These are phyloP conservation scores for Metschnikowia lunata DNA, from an alignment of 805 yeast species.

Conservation along the genomic window DNA sequence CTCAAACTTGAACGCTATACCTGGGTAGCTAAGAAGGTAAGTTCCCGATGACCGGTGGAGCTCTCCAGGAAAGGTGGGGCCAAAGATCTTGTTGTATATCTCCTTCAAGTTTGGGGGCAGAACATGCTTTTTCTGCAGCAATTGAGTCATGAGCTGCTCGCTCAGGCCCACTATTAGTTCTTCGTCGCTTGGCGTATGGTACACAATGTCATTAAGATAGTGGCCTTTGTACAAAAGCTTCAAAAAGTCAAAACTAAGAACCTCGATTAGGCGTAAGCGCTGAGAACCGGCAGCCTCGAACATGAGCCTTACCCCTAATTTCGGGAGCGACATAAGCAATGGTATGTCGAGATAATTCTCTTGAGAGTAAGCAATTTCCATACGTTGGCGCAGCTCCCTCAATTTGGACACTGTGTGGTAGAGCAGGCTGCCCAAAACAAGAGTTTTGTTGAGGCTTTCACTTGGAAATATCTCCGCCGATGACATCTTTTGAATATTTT, in stretches of 20 bases:
- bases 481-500: constrained; percentile 5
- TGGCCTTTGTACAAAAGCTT: constrained; percentile 31
- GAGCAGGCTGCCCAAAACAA: constrained; percentile 29
- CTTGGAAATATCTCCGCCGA: constrained; percentile 26
- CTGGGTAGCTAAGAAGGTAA: constrained; percentile 53
- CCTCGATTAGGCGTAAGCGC: constrained; percentile 28
- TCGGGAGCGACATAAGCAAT: constrained; percentile 25
- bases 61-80: constrained; percentile 59
- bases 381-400: constrained; percentile 23
- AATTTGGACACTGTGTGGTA: constrained; percentile 24
- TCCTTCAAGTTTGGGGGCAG: constrained; percentile 32
- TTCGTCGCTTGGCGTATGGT: constrained; percentile 11
- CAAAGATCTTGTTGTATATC: constrained; percentile 53
- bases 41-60: constrained; percentile 20
- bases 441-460: constrained; percentile 29
- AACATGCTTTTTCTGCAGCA: constrained; percentile 8
- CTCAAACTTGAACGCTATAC: constrained; percentile 48
- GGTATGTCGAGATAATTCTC: constrained; percentile 30
- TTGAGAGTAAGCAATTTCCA: constrained; percentile 29
- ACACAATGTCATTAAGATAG: constrained; percentile 26
- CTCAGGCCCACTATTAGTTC: constrained; percentile 5
- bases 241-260: constrained; percentile 19
- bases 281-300: constrained; percentile 26
- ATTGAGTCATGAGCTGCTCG: not conserved
- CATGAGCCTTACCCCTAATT: constrained; percentile 22